Conservation (phyloP, 805 yeast species). For the Candida ascalaphidarum region DNA sequence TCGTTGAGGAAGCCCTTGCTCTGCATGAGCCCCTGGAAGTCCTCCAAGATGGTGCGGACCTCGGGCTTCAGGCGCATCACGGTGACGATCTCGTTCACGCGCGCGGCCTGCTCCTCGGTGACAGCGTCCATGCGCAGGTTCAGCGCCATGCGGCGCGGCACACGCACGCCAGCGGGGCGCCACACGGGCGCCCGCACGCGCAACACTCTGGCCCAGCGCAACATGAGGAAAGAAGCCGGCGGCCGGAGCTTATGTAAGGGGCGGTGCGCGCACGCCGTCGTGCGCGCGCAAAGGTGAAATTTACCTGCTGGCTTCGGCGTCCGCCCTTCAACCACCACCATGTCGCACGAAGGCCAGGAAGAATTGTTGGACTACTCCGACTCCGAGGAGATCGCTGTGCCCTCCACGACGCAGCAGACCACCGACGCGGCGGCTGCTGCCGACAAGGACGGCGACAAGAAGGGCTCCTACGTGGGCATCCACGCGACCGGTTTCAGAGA, state of each 20-base stretch:
- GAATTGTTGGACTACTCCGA: conserved; percentile 98
- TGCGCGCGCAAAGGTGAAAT: not conserved
- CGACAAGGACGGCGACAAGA: conserved; percentile 67
- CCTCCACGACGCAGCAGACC: conserved; percentile 40
- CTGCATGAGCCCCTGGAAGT: conserved; percentile 21
- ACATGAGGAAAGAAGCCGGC: too few relatives aligned
- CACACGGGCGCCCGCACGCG: too few relatives aligned
- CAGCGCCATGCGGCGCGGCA: too few relatives aligned
- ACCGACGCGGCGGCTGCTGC: conserved; percentile 29
- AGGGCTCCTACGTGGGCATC: conserved; percentile 96
- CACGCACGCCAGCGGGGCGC: too few relatives aligned
- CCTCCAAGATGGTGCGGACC: conserved; percentile 16
- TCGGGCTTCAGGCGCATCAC: conserved; percentile 19
- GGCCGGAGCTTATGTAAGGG: too few relatives aligned
- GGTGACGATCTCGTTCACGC: conserved; percentile 10
- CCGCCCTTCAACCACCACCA: conserved; percentile 10
- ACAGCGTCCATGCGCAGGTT: too few relatives aligned
- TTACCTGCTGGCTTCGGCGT: not conserved
- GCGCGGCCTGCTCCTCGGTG: conserved; percentile 2
- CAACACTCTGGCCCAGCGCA: too few relatives aligned
- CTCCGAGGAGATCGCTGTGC: conserved; percentile 86
- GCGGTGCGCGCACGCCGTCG: too few relatives aligned
- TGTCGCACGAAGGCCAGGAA: conserved; percentile 98
- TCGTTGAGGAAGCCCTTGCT: conserved; percentile 23
- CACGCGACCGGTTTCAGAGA: conserved; percentile 99